Conservation (phyloP, 177 flowering plant species). For the Vitis hybrid region DNA sequence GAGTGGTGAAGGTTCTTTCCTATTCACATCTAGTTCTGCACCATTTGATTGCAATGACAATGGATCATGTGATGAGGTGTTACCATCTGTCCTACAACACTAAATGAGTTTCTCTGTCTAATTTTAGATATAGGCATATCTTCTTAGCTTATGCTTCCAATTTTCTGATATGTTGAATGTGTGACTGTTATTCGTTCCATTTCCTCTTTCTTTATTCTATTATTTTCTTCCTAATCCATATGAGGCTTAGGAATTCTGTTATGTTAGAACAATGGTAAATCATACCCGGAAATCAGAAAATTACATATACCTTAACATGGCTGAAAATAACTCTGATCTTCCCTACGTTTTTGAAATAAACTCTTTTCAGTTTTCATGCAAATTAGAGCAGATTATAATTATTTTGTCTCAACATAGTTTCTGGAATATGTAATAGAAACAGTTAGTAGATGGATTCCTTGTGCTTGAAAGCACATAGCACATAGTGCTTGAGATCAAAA, state of each 20-base stretch:
- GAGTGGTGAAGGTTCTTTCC: conserved; percentile 87
- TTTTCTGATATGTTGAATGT: background rate
- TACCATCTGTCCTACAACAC: conserved; percentile 18
- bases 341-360: too few species aligned
- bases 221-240: too few species aligned
- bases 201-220: background rate
- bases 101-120: background rate
- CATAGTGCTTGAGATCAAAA: too few species aligned
- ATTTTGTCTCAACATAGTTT: too few species aligned
- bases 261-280: background rate
- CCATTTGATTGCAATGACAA: conserved; percentile 82
- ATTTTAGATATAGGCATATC: background rate
- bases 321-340: too few species aligned
- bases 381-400: too few species aligned
- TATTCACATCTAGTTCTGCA: conserved; percentile 94
- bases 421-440: too few species aligned
- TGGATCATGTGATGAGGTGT: conserved; percentile 90
- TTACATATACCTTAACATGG: too few species aligned
- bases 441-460: too few species aligned
- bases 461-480: too few species aligned
- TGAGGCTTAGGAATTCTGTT: background rate
- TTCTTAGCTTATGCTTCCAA: background rate
- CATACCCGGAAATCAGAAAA: background rate
- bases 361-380: too few species aligned
- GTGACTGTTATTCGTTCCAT: background rate